phyloP scores from a whole-genome alignment of 2,329 filamentous ascomycete species.

The Nemania bipapillata region DNA sequence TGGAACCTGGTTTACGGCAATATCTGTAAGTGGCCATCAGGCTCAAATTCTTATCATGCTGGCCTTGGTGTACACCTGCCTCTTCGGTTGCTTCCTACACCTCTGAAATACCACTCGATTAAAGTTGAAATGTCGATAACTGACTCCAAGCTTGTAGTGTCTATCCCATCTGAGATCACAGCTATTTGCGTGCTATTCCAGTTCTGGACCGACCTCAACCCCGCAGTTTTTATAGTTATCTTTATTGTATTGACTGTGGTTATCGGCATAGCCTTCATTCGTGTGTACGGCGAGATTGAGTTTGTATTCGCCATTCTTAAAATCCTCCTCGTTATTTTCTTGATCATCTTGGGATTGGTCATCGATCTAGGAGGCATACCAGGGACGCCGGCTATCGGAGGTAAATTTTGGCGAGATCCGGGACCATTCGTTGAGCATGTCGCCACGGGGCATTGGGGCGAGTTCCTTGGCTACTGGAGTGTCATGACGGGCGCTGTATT shows the following conservation, averaged over 20 bases:
- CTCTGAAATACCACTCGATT: not conserved
- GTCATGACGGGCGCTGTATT: constrained; percentile 61
- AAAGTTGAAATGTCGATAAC: not conserved
- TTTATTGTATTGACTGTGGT: constrained; percentile 65
- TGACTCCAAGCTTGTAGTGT: constrained; percentile 47
- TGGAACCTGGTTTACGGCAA: constrained; percentile 68
- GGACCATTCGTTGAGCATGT: constrained; percentile 75
- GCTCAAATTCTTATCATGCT: not conserved
- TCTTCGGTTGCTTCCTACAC: not conserved
- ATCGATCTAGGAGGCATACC: constrained; percentile 72
- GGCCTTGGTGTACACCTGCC: not conserved
- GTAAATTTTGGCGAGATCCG: constrained; percentile 75
- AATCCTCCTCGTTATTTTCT: constrained; percentile 69
- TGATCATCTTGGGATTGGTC: constrained; percentile 70
- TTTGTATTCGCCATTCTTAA: constrained; percentile 65
- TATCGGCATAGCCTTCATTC: constrained; percentile 68
- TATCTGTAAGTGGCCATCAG: constrained; percentile 23
- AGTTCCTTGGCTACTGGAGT: constrained; percentile 70
- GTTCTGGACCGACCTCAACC: constrained; percentile 70
- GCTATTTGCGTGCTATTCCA: constrained; percentile 71
- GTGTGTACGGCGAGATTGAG: constrained; percentile 70
- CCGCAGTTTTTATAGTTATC: constrained; percentile 62
- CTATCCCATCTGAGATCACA: constrained; percentile 69
- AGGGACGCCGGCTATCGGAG: constrained; percentile 69
- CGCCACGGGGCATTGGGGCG: constrained; percentile 65